Conservation (phyloP, 1,139 yeast genomes). For the Protomyces pachydermus region DNA sequence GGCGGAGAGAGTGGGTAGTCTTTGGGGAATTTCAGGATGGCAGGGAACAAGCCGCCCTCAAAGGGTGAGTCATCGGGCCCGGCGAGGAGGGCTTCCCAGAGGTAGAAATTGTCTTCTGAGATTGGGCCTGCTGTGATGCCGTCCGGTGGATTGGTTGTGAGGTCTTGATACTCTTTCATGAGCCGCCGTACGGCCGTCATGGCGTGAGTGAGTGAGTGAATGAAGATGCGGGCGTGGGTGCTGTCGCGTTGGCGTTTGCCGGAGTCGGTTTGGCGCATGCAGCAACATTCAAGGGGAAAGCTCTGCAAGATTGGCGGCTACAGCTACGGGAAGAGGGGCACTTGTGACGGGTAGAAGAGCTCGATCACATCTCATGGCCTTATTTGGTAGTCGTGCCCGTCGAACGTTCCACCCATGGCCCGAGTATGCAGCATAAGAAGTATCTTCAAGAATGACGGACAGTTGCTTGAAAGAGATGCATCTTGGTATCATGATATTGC, state of each 20-base stretch:
- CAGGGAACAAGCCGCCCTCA: conserved; percentile 90
- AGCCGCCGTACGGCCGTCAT: conserved; percentile 44
- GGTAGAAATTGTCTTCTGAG: conserved; percentile 70
- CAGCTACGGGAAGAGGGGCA: no score
- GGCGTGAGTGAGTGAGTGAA: background rate
- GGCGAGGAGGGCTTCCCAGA: conserved; percentile 86
- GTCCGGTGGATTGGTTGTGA: conserved; percentile 81
- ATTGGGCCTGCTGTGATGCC: conserved; percentile 93
- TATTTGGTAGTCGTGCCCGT: no score
- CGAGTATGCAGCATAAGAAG: no score
- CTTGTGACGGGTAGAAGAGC: no score
- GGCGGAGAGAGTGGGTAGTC: conserved; percentile 96
- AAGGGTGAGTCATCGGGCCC: conserved; percentile 94
- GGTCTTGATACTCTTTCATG: conserved; percentile 81
- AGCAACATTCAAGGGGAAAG: no score
- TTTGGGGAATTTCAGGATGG: conserved; percentile 70
- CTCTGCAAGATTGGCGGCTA: no score
- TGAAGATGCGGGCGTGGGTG: background rate
- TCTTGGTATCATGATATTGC: no score
- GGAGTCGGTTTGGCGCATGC: no score
- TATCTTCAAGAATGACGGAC: no score
- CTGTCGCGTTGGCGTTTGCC: background rate
- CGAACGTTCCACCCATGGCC: no score
- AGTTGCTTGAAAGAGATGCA: no score
- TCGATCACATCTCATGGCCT: no score